A percentile compares a stretch with the other conserved stretches of the same genome.
phyloP scores from a whole-genome alignment of 2,329 filamentous ascomycete species.

The Alternaria sp. region DNA sequence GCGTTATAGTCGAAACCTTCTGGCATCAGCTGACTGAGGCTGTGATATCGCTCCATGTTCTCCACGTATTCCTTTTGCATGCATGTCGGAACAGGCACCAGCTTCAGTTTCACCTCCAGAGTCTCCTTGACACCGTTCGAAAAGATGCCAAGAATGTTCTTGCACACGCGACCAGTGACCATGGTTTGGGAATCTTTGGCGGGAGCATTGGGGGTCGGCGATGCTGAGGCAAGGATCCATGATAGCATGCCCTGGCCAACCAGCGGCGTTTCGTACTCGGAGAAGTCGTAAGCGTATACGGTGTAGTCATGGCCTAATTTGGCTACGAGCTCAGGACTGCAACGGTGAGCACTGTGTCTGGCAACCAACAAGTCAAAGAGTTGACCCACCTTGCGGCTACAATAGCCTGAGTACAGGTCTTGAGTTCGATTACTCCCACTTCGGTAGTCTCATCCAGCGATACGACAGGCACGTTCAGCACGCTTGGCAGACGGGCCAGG shows the following conservation, averaged over 20 bases:
- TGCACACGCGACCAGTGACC: slow-evolving; percentile 89
- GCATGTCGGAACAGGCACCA: slow-evolving; percentile 77
- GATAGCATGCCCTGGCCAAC: slow-evolving; percentile 97
- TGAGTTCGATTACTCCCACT: slow-evolving; percentile 88
- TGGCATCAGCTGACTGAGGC: slow-evolving; percentile 65
- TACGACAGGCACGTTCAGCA: slow-evolving; percentile 80
- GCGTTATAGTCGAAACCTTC: slow-evolving; percentile 73
- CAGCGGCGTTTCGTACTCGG: slow-evolving; percentile 89
- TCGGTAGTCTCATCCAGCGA: slow-evolving; percentile 79
- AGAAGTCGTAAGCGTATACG: slow-evolving; percentile 97
- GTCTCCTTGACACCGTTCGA: slow-evolving; percentile 84
- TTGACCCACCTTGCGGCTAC: slow-evolving; percentile 64
- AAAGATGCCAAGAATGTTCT: slow-evolving; percentile 84
- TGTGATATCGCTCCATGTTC: slow-evolving; percentile 68
- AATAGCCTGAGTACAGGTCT: slow-evolving; percentile 86
- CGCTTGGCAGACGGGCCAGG: slow-evolving; percentile 82
- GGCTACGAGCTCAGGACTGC: slow-evolving; percentile 85
- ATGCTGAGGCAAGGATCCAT: slow-evolving; percentile 73
- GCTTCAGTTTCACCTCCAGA: slow-evolving; percentile 88
- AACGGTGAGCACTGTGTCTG: slow-evolving; percentile 29
- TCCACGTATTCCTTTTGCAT: slow-evolving; percentile 68
- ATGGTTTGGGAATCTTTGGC: slow-evolving; percentile 71
- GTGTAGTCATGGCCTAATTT: slow-evolving; percentile 83
- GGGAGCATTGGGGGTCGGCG: slow-evolving; percentile 63
- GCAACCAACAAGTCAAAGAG: slow-evolving; percentile 18